These are phyloP conservation scores for Blepharisma undulans DNA, from an alignment of 169 alveolate genomes.

Conservation along the genomic window DNA sequence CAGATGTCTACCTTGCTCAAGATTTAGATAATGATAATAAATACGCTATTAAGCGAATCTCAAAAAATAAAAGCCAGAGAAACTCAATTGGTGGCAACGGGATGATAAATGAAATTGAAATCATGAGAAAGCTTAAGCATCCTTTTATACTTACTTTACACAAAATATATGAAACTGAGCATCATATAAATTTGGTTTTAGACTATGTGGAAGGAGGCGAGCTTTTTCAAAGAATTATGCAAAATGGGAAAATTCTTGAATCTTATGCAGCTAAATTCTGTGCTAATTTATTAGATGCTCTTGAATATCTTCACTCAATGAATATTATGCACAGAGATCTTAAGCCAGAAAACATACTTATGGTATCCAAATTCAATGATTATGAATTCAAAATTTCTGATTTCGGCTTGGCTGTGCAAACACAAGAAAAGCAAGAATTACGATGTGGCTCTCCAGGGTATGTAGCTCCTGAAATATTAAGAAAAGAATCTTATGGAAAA, in stretches of 20 bases:
- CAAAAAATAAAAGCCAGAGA: neutral
- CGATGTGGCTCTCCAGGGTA: constrained; percentile 88
- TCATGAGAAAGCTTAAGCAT: constrained; percentile 79
- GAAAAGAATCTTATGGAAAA: constrained; percentile 80
- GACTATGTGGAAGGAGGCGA: constrained; percentile 91
- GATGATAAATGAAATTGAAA: constrained; percentile 79
- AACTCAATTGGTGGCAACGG: constrained; percentile 29
- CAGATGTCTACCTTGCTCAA: neutral
- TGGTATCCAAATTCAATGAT: constrained; percentile 78
- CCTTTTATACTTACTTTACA: constrained; percentile 82
- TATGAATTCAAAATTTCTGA: constrained; percentile 88
- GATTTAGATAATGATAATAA: neutral
- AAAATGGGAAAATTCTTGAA: constrained; percentile 88
- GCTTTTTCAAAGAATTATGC: constrained; percentile 86
- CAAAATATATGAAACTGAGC: constrained; percentile 82
- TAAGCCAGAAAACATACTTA: constrained; percentile 91
- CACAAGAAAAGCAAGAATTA: constrained; percentile 66
- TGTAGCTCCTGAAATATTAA: constrained; percentile 91
- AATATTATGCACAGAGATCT: constrained; percentile 91
- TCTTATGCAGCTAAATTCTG: constrained; percentile 84
- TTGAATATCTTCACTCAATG: constrained; percentile 88
- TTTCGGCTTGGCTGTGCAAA: constrained; percentile 86
- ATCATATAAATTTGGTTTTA: constrained; percentile 85
- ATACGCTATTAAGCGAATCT: neutral
- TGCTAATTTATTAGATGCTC: constrained; percentile 84